phyloP scores from a whole-genome alignment of 768 basidiomycete species.

The Serendipita sp. region DNA sequence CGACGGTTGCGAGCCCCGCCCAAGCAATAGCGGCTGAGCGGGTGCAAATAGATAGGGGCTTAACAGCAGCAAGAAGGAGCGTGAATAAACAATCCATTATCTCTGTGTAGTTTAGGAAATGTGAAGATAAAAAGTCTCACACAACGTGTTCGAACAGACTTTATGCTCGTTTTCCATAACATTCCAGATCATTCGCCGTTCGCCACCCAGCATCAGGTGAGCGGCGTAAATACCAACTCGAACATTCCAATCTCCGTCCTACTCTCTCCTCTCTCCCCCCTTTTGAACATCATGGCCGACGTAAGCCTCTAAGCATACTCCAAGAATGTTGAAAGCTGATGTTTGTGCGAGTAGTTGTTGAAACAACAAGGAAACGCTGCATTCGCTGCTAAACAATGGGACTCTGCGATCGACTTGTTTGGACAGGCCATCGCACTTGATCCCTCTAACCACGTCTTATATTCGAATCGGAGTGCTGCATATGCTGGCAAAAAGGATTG shows the following conservation, averaged over 20 bases:
- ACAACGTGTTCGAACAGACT: not conserved
- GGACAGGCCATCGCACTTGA: constrained; percentile 72
- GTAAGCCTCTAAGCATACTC: not conserved
- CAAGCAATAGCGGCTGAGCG: not conserved
- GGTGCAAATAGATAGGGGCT: not conserved
- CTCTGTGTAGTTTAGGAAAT: too few species aligned
- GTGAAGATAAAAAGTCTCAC: too few species aligned
- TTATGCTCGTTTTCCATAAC: not conserved
- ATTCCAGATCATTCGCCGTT: not conserved
- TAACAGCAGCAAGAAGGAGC: not conserved
- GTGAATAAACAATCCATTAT: not conserved
- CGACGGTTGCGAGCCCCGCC: not conserved
- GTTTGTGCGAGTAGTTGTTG: constrained; percentile 20
- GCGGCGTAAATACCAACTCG: not conserved
- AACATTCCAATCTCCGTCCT: not conserved
- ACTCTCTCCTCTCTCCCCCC: not conserved
- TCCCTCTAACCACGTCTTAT: constrained; percentile 72
- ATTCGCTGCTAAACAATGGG: constrained; percentile 83
- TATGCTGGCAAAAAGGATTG: constrained; percentile 74
- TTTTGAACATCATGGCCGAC: constrained; percentile 1
- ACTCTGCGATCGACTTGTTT: constrained; percentile 72
- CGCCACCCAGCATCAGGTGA: too few species aligned
- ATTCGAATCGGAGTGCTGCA: constrained; percentile 84
- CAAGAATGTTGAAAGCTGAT: not conserved
- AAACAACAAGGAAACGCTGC: constrained; percentile 95